Percentiles rank a stretch among this genome's conserved stretches.
Evolutionary conservation across 2,329 filamentous ascomycete genomes (phyloP).

Genomic region (Clonostachys solani): DNA sequence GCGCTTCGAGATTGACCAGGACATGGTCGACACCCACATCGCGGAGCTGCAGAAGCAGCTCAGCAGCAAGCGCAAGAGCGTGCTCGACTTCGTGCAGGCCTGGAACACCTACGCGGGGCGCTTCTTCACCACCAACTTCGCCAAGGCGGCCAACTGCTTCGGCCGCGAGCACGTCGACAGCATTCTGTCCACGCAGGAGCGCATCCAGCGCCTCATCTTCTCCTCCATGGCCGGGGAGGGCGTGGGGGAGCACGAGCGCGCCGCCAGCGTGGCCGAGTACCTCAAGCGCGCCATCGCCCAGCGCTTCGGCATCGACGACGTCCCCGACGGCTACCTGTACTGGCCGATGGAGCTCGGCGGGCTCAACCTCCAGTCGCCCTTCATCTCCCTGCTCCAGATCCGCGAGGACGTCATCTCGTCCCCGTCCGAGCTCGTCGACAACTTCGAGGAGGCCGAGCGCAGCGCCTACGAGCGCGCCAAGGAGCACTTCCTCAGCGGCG

Average conservation of each 20-base stretch:
- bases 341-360: slow-evolving; percentile 41
- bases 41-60: slow-evolving; percentile 56
- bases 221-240: slow-evolving; percentile 18
- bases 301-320: slow-evolving; percentile 40
- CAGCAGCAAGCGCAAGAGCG: slow-evolving; percentile 41
- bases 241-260: slow-evolving; percentile 4
- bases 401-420: slow-evolving; percentile 22
- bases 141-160: slow-evolving; percentile 45
- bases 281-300: slow-evolving; percentile 45
- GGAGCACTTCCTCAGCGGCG: slow-evolving; percentile 23
- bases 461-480: slow-evolving; percentile 25
- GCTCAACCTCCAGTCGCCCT: slow-evolving; percentile 39
- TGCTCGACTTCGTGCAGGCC: slow-evolving; percentile 37
- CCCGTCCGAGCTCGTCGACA: slow-evolving; percentile 20
- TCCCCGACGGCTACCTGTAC: slow-evolving; percentile 41
- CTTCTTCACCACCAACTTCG: slow-evolving; percentile 51
- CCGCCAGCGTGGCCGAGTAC: slow-evolving; percentile 45
- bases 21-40: slow-evolving; percentile 55
- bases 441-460: slow-evolving; percentile 25
- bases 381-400: slow-evolving; percentile 34
- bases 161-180: slow-evolving; percentile 45
- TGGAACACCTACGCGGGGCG: slow-evolving; percentile 49
- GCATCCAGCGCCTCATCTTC: slow-evolving; percentile 44
- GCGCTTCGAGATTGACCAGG: slow-evolving; percentile 55
- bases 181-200: slow-evolving; percentile 43